Base-by-base conservation (phyloP, 1,284 basidiomycete genomes). In the Ganoderma lingzhi region DNA sequence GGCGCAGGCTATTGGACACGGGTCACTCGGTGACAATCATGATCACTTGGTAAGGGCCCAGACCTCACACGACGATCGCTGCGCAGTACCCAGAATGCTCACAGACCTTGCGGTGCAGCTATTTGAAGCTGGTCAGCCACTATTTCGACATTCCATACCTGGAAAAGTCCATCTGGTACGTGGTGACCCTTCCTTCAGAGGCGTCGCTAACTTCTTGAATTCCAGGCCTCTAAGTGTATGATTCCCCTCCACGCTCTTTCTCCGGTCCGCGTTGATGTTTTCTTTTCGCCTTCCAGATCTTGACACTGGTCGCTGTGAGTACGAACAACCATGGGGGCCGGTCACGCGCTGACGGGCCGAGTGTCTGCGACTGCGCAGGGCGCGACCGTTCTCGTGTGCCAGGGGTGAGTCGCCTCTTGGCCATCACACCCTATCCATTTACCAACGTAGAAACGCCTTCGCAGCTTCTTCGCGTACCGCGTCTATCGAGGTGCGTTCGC, bases 401-500 rank as follows among this genome's bases (percentile, higher is more conserved):
- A 53, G 48, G 48, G 48, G 48, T 53, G 48, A 53, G 48, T 53
- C 10, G 23, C 23, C 23, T 23, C 23, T 53, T 28, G 10, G 12
- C 23, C 48, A 51, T 51, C 48, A 51, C 48, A 48, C 9, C 6
- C 48, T n/a, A n/a, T 14, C 28, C 48, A 28, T 28, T 30, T 53
- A 3, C 23, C 23, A 53, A 28, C 10, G 12, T 28, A 14, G 9
- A 53, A 53, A 28, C 48, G 48, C 48, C 48, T 53, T 28, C 48
- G 48, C 48, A 53, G 48, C 48, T 53, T 53, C 23, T 53, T 53
- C 23, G 48, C 48, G 5, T 53, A 53, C 48, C 48, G 48, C 48
- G 48, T 53, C 48, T 53, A 53, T 53, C 48, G 48, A 53, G 48
- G 48, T 53, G 48, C 23, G 48, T 53, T 28, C 48, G 48, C 48